phyloP scores from a whole-genome alignment of 805 yeast species.

The Candida sphagnicola region DNA sequence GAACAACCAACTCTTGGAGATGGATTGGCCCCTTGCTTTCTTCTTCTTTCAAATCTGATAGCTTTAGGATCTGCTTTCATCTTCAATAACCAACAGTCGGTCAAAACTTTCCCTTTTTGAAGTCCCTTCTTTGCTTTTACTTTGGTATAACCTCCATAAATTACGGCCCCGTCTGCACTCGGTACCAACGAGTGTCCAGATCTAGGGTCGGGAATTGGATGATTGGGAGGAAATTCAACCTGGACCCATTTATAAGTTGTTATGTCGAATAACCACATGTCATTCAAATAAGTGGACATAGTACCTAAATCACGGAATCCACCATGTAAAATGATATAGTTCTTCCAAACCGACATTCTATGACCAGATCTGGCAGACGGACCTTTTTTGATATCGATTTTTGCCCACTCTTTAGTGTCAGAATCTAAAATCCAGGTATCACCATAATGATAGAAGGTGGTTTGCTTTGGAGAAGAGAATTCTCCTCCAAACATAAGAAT shows the following conservation, averaged over 20 bases:
- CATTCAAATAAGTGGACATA: slow-evolving; percentile 77
- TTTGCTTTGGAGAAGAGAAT: slow-evolving; percentile 92
- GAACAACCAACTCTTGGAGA: slow-evolving; percentile 94
- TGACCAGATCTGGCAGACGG: slow-evolving; percentile 93
- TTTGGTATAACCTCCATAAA: slow-evolving; percentile 94
- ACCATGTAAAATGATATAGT: slow-evolving; percentile 79
- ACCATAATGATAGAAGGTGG: slow-evolving; percentile 92
- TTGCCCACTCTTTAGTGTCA: slow-evolving; percentile 83
- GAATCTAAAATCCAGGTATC: slow-evolving; percentile 94
- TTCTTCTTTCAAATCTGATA: slow-evolving; percentile 83
- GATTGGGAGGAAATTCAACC: slow-evolving; percentile 79
- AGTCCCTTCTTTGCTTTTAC: slow-evolving; percentile 85
- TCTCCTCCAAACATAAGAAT: slow-evolving; percentile 92
- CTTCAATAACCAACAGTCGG: slow-evolving; percentile 82
- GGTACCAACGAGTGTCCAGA: slow-evolving; percentile 91
- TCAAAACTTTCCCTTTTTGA: slow-evolving; percentile 85
- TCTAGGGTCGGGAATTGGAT: slow-evolving; percentile 82
- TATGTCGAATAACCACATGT: slow-evolving; percentile 90
- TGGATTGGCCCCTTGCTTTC: slow-evolving; percentile 87
- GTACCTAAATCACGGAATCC: slow-evolving; percentile 90
- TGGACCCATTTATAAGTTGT: slow-evolving; percentile 89
- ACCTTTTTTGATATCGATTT: slow-evolving; percentile 63
- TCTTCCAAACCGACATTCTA: slow-evolving; percentile 87
- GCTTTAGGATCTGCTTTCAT: slow-evolving; percentile 80
- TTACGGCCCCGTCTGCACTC: slow-evolving; percentile 70